Evolutionary conservation across 1,284 basidiomycete genomes (phyloP).

Genomic region (Inonotus hispidus): DNA sequence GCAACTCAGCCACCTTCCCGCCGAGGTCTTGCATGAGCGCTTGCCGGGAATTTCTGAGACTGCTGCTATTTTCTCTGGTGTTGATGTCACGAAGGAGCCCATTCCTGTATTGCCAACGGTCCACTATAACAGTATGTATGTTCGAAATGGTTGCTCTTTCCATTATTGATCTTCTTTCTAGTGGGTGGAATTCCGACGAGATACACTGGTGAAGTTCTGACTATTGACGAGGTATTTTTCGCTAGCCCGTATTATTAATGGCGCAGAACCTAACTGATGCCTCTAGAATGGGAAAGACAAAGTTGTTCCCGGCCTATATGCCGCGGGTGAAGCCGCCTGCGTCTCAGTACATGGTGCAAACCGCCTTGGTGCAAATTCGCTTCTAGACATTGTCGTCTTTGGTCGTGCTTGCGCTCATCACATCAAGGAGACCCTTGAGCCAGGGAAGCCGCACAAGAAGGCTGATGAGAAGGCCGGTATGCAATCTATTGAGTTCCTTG

Average conservation of each 20-base stretch:
- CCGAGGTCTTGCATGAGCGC: slow-evolving; percentile 95
- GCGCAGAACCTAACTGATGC: not conserved
- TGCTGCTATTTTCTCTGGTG: slow-evolving; percentile 97
- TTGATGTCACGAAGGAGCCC: slow-evolving; percentile 99
- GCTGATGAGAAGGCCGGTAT: slow-evolving; percentile 88
- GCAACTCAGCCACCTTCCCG: slow-evolving; percentile 95
- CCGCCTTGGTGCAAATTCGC: slow-evolving; percentile 98
- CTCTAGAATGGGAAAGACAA: slow-evolving; percentile 80
- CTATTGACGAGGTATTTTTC: slow-evolving; percentile 55
- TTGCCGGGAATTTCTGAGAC: slow-evolving; percentile 99
- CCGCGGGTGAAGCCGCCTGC: slow-evolving; percentile 97
- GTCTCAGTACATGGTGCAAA: slow-evolving; percentile 99
- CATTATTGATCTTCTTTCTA: slow-evolving; percentile 30
- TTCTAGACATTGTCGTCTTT: slow-evolving; percentile 98
- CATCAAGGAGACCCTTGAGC: slow-evolving; percentile 87
- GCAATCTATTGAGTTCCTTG: slow-evolving; percentile 83
- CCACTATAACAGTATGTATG: slow-evolving; percentile 86
- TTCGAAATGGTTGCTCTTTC: not conserved
- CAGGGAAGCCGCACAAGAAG: slow-evolving; percentile 88
- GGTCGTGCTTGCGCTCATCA: slow-evolving; percentile 98
- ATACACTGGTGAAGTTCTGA: slow-evolving; percentile 97
- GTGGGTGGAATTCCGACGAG: slow-evolving; percentile 99
- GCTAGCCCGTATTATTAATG: slow-evolving; percentile 14
- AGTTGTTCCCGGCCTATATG: slow-evolving; percentile 95
- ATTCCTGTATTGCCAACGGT: slow-evolving; percentile 96